phyloP scores from a whole-genome alignment of 78 protist species.

The Emiliania huxleyi region DNA sequence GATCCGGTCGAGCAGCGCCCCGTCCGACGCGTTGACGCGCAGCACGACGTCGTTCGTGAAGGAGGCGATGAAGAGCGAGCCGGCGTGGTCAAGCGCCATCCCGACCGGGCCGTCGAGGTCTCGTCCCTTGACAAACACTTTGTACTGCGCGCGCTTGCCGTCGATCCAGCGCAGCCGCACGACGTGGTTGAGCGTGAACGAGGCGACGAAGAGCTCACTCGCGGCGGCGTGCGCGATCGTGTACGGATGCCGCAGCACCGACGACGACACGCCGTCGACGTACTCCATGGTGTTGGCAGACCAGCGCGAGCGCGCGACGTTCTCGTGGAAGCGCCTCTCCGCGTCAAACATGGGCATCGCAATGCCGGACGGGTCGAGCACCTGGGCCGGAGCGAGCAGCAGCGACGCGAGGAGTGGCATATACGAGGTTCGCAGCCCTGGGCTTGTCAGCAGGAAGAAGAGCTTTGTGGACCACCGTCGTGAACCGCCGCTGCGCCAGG shows the following conservation, averaged over 20 bases:
- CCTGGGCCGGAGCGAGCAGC: too few relatives aligned
- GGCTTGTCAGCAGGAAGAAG: too few relatives aligned
- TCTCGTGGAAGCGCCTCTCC: too few relatives aligned
- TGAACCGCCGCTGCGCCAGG: too few relatives aligned
- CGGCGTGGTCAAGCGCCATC: neutral
- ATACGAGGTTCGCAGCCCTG: too few relatives aligned
- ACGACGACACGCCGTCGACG: too few relatives aligned
- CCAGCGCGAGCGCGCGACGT: too few relatives aligned
- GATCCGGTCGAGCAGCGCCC: neutral
- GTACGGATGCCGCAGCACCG: neutral
- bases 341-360: too few relatives aligned
- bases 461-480: too few relatives aligned
- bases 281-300: too few relatives aligned
- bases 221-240: neutral
- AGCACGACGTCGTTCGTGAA: neutral
- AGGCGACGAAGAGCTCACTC: neutral
- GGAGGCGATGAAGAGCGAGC: neutral
- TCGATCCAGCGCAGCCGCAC: neutral
- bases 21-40: neutral
- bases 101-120: neutral
- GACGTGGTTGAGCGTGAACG: neutral
- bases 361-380: too few relatives aligned
- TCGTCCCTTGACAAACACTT: neutral
- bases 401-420: too few relatives aligned
- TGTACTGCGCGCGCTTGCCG: neutral